A percentile compares a stretch with the other conserved stretches of the same genome.
phyloP scores from a whole-genome alignment of 441 rosid genomes.

The Aleurites moluccanus region DNA sequence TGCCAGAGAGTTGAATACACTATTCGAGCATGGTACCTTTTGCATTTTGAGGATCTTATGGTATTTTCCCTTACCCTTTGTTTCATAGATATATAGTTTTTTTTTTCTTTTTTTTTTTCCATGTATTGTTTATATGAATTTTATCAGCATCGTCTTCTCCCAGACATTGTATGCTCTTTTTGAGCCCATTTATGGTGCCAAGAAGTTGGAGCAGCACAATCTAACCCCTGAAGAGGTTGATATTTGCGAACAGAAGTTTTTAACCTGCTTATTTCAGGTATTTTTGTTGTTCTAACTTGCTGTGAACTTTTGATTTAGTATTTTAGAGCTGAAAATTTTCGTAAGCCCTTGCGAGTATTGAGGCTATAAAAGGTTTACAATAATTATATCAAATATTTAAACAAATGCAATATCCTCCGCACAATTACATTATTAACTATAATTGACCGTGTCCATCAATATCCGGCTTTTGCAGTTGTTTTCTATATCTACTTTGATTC shows the following conservation, averaged over 20 bases:
- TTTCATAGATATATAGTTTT: neutral
- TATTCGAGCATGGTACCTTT: slow-evolving; percentile 78
- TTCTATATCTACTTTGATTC: neutral
- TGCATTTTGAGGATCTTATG: slow-evolving; percentile 84
- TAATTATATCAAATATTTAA: no score
- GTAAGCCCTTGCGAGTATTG: neutral
- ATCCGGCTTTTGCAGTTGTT: no score
- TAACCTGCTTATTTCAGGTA: slow-evolving; percentile 64
- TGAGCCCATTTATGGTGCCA: slow-evolving; percentile 67
- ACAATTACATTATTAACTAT: no score
- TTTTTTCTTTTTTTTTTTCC: neutral
- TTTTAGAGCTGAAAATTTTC: neutral
- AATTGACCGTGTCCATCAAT: no score
- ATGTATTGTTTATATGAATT: neutral
- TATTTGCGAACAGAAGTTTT: slow-evolving; percentile 59
- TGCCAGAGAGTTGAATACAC: slow-evolving; percentile 82
- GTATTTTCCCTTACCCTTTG: slow-evolving; percentile 25
- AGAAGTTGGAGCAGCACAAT: slow-evolving; percentile 65
- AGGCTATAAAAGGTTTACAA: no score
- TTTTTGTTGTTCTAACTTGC: neutral
- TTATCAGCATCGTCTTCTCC: slow-evolving; percentile 6
- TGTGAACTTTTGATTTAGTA: neutral
- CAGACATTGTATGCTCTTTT: slow-evolving; percentile 78
- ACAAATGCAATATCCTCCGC: no score
- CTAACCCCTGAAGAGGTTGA: slow-evolving; percentile 62